Base-by-base conservation (phyloP, 495 filamentous ascomycete species). In the Podospora australis region DNA sequence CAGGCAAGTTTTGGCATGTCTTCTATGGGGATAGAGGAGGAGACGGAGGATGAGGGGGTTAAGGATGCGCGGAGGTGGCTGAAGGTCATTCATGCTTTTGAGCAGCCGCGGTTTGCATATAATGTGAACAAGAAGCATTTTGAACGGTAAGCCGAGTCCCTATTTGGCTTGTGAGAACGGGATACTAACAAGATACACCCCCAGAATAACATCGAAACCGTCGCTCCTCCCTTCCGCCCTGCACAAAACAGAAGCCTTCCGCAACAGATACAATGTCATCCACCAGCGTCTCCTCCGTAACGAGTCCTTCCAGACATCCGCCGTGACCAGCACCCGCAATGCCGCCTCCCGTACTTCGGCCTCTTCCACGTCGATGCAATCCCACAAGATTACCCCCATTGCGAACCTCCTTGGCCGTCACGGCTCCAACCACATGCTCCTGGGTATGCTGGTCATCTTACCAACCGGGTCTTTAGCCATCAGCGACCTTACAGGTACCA, bases 81-180 rank as follows among this genome's bases (percentile, higher is more conserved):
- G 14, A 89, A 84, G 57, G 74, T 90, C 2, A 71, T 91, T 24
- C 74, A 75, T 36, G 88, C 90, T 8, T 91, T 84, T 65, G 81
- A 89, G n/a, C 87, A 94, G 64, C 94, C 94, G 32, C 80, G 88
- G 30, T 70, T 91, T 54, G 68, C 81, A 19, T 98, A 96, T 64
- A 95, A 95, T 58, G 75, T 81, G 17, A 74, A 75, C 17, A 95
- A 94, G 70, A 96, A 91, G 60, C 85, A 95, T 58, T 97, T 98
- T 57, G 89, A 96, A 55, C 79, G 65, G 82, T 83, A 56, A 17
- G 61, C 20, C 34, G 24, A 14, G 20, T 40, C 13, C 2, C 13
- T 5, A 14, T 11, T 16, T 14, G 0, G n/a, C n/a, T n/a, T n/a
- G n/a, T n/a, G n/a, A n/a, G n/a, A n/a, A n/a, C n/a, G n/a, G n/a